phyloP scores from a whole-genome alignment of 352 stramenopile genomes.

The Phytophthora brassicae region DNA sequence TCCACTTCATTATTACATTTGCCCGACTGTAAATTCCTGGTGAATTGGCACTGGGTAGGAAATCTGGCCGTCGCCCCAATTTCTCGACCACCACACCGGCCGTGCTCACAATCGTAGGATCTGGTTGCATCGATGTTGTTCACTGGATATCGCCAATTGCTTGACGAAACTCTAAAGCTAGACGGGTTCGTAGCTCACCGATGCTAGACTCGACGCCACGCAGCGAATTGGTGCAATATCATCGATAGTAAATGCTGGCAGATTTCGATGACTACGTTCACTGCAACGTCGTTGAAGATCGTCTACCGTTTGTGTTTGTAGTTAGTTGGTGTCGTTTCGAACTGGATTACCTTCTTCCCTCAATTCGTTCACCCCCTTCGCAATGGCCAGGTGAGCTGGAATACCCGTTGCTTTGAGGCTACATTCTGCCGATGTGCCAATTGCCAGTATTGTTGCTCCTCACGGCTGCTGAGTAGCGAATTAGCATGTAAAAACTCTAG shows the following conservation, averaged over 20 bases:
- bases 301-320: too few species aligned
- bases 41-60: not conserved
- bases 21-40: slow-evolving; percentile 4
- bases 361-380: too few species aligned
- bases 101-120: not conserved
- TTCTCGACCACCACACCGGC: not conserved
- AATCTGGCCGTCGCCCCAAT: slow-evolving; percentile 2
- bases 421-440: too few species aligned
- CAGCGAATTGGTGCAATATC: not conserved
- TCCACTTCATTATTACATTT: slow-evolving; percentile 4
- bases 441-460: too few species aligned
- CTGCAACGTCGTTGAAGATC: not conserved
- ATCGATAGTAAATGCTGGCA: slow-evolving; percentile 8
- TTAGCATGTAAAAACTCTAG: not conserved
- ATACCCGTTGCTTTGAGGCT: too few species aligned
- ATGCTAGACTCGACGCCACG: not conserved
- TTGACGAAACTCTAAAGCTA: not conserved
- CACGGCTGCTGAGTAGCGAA: too few species aligned
- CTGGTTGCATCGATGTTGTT: not conserved
- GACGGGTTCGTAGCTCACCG: not conserved
- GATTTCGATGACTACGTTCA: not conserved
- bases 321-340: too few species aligned
- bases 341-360: too few species aligned
- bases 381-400: too few species aligned
- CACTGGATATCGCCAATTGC: not conserved